Evolutionary conservation across 225 moss, liverwort and hornwort species (phyloP).

Genomic region (Bryum argenteum): DNA sequence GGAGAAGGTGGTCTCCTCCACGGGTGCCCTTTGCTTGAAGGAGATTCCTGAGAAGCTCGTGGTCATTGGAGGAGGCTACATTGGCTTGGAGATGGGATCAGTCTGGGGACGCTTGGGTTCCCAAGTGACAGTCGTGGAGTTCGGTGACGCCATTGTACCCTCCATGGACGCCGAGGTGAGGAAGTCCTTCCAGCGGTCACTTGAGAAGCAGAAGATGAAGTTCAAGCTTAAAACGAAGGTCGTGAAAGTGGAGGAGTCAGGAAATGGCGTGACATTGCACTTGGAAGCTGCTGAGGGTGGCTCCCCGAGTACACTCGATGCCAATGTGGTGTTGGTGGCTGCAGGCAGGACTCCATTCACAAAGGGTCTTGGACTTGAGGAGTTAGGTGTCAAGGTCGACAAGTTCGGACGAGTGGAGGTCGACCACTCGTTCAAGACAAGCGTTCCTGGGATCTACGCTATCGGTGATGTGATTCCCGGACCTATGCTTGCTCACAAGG

Average conservation of each 20-base stretch:
- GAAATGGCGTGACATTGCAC: constrained; percentile 62
- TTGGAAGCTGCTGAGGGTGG: constrained; percentile 82
- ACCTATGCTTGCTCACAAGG: constrained; percentile 98
- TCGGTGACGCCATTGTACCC: constrained; percentile 69
- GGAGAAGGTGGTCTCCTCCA: constrained; percentile 89
- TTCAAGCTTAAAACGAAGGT: constrained; percentile 84
- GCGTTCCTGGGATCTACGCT: constrained; percentile 72
- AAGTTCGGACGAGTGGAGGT: constrained; percentile 91
- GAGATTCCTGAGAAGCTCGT: constrained; percentile 69
- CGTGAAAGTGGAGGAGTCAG: constrained; percentile 73
- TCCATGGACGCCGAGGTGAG: constrained; percentile 70
- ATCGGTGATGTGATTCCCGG: constrained; percentile 98
- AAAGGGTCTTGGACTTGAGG: constrained; percentile 79
- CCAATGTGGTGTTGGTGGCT: constrained; percentile 80
- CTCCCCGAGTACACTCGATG: constrained; percentile 70
- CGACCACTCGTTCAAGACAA: constrained; percentile 81
- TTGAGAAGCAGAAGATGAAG: constrained; percentile 80
- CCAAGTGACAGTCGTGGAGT: constrained; percentile 65
- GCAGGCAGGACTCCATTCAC: constrained; percentile 83
- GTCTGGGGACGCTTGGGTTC: constrained; percentile 71
- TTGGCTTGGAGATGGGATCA: constrained; percentile 71
- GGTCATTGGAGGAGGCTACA: constrained; percentile 68
- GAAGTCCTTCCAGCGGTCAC: constrained; percentile 59
- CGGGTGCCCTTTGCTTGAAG: constrained; percentile 75
- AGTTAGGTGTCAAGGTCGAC: constrained; percentile 88